Conservation (phyloP, 176 grass and related monocot species). For the Eremochloa ophiuroides region DNA sequence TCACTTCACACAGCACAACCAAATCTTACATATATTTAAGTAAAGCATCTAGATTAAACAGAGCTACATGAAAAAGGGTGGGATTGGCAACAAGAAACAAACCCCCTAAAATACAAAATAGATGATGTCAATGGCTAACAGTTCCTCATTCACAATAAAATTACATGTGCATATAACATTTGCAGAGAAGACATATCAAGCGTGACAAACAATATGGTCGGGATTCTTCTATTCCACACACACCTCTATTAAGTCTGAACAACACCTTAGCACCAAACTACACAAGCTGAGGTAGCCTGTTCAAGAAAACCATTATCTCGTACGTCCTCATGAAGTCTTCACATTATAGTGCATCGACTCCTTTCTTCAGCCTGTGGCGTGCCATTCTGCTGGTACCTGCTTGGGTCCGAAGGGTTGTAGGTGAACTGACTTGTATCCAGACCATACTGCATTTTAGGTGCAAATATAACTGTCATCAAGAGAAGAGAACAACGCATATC, state of each 20-base stretch:
- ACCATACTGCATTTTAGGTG: slow-evolving; percentile 68
- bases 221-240: slow-evolving; percentile 21
- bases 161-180: slow-evolving; percentile 6
- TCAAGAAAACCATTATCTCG: slow-evolving; percentile 23
- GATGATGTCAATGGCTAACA: slow-evolving; percentile 10
- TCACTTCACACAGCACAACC: background rate
- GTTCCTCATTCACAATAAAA: slow-evolving; percentile 33
- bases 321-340: slow-evolving; percentile 18
- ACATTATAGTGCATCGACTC: slow-evolving; percentile 64
- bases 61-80: background rate
- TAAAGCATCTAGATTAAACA: background rate
- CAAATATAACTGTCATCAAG: background rate
- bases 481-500: background rate
- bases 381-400: slow-evolving; percentile 65
- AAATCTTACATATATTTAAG: background rate
- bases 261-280: slow-evolving; percentile 19
- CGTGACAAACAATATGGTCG: slow-evolving; percentile 7
- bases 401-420: slow-evolving; percentile 78
- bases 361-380: slow-evolving; percentile 57
- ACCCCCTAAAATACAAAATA: background rate
- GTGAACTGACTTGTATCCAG: slow-evolving; percentile 85
- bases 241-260: slow-evolving; percentile 19
- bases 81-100: background rate
- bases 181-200: slow-evolving; percentile 10
- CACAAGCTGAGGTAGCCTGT: slow-evolving; percentile 18